Base-by-base conservation (phyloP, 208 protist species). In the Trypanosoma platydactyli region DNA sequence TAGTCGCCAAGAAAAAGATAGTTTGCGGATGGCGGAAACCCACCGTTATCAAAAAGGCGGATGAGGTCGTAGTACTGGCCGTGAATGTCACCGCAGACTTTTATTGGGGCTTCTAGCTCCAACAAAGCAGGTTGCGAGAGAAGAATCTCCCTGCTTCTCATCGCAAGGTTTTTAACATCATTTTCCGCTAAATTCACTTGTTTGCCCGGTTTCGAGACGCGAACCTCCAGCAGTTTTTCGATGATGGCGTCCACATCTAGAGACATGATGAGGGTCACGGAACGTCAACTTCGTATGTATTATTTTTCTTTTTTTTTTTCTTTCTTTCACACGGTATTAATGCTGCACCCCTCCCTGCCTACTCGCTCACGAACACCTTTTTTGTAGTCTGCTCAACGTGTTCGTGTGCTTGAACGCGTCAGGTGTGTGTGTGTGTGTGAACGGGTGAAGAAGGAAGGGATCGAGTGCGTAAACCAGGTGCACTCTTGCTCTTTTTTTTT, bases 1-100 rank as follows among this genome's bases (percentile, higher is more conserved):
- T 99, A 99, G 76, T 99, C 98, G n/a, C 98, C 99, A 6, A 99
- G 91, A 79, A 99, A 99, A 16, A 99, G 88, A 75, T 99, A 99
- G 77, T 99, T 99, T 0, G 97, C 81, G 11, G 98, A 95, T 25
- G 98, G 98, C 15, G 99, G 99, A 74, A 99, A 99, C 49, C 98
- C 98, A 60, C 97, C 98, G 70, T 99, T 99, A 71, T 99, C 98
- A 72, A 99, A 99, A 4, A 99, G 84, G n/a, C 99, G 84, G 25
- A 99, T 88, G 42, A 99, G 89, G 83, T 99, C 99, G 72, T 98
- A 99, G 77, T 99, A 99, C 85, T 99, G 98, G 7, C 99, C 99
- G 71, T 99, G 98, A 45, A 99, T 98, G 78, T 99, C 99, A 20
- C 98, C 94, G 64, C 91, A 96, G 44, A 97, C 94, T 76, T 95